Percentiles rank a stretch among this genome's conserved stretches.
phyloP scores from a whole-genome alignment of 140 eudicot genomes.

The Ambrosia hybrid region DNA sequence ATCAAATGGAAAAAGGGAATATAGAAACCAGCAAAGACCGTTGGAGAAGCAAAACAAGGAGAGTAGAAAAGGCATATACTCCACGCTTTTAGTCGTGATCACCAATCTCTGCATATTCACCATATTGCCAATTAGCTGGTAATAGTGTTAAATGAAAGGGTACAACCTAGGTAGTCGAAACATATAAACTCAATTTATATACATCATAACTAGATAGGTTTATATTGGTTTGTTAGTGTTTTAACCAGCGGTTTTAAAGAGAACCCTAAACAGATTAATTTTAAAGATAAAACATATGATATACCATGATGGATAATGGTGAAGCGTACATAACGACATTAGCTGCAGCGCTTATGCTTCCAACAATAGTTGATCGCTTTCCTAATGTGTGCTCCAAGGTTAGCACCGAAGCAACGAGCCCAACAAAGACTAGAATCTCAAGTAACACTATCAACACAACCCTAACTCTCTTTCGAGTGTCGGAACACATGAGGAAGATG shows the following conservation, averaged over 20 bases:
- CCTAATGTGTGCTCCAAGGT: conserved; percentile 40
- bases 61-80: conserved; percentile 85
- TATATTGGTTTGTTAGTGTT: background rate
- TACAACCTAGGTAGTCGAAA: background rate
- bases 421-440: conserved; percentile 48
- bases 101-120: conserved; percentile 55
- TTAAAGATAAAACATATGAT: background rate
- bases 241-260: background rate
- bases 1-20: conserved; percentile 64
- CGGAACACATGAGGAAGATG: conserved; percentile 47
- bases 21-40: conserved; percentile 63
- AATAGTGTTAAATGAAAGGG: background rate
- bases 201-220: background rate
- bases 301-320: background rate
- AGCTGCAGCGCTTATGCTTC: conserved; percentile 52
- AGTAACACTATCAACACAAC: conserved; percentile 33
- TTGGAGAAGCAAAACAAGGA: conserved; percentile 62
- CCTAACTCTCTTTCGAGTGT: conserved; percentile 39
- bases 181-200: background rate
- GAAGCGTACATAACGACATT: conserved; percentile 80
- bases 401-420: conserved; percentile 46
- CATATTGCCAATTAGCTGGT: background rate
- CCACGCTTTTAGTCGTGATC: conserved; percentile 79
- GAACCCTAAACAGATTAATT: background rate
- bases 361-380: conserved; percentile 55